These are phyloP conservation scores for Pinus taeda DNA, from an alignment of 75 land plant genomes.

Conservation along the genomic window DNA sequence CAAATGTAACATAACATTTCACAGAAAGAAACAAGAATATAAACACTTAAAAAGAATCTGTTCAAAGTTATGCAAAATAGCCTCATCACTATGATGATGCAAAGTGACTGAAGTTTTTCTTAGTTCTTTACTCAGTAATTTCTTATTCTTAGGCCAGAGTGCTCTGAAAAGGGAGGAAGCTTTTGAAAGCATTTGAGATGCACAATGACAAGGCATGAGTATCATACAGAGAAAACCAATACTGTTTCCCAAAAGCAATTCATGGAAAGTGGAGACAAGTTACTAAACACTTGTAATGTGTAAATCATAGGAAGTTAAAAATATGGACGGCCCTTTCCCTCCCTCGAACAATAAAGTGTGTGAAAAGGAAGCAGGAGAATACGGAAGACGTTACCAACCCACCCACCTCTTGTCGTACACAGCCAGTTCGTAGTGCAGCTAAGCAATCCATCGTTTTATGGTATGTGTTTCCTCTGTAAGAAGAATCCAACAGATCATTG, in stretches of 20 bases:
- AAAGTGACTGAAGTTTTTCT: too few relatives aligned
- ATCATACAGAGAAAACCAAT: background rate
- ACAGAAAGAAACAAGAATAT: too few relatives aligned
- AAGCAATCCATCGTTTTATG: constrained; percentile 74
- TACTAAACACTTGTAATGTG: constrained; percentile 3
- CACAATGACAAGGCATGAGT: too few relatives aligned
- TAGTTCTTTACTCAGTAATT: too few relatives aligned
- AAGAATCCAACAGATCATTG: constrained; percentile 60
- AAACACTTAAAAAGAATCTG: too few relatives aligned
- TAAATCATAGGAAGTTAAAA: background rate
- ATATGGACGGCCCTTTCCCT: background rate
- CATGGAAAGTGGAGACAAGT: background rate
- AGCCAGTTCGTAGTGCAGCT: constrained; percentile 81
- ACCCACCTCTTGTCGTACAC: constrained; percentile 74
- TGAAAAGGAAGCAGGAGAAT: too few relatives aligned
- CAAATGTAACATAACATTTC: too few relatives aligned
- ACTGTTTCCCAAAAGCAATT: background rate
- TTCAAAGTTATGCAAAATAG: too few relatives aligned
- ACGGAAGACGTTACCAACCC: background rate
- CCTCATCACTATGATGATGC: too few relatives aligned
- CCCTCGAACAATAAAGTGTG: background rate
- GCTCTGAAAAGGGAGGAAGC: too few relatives aligned
- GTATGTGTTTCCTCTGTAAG: constrained; percentile 65
- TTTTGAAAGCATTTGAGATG: too few relatives aligned
- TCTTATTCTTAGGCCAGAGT: too few relatives aligned